Evolutionary conservation across 2,329 filamentous ascomycete genomes (phyloP).

Genomic region (Fusarium sp.): DNA sequence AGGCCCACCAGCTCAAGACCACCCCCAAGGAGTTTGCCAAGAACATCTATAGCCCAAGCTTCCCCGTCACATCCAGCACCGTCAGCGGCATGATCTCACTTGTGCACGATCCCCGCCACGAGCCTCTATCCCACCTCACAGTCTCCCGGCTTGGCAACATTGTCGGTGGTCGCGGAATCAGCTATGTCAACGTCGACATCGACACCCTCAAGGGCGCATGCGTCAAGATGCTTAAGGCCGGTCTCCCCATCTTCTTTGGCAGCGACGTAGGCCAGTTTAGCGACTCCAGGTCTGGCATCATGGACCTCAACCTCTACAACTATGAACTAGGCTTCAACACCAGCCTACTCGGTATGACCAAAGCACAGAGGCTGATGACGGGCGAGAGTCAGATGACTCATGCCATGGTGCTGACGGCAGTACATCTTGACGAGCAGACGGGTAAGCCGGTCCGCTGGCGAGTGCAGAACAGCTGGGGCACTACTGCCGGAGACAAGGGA

Average conservation of each 20-base stretch:
- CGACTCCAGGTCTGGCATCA: slow-evolving; percentile 75
- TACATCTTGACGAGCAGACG: slow-evolving; percentile 75
- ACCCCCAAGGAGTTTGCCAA: slow-evolving; percentile 79
- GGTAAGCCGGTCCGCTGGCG: slow-evolving; percentile 81
- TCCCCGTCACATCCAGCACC: slow-evolving; percentile 69
- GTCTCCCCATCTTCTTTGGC: slow-evolving; percentile 88
- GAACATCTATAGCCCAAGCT: slow-evolving; percentile 71
- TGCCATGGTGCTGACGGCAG: slow-evolving; percentile 90
- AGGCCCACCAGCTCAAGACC: slow-evolving; percentile 70
- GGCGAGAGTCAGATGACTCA: slow-evolving; percentile 90
- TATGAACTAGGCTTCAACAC: slow-evolving; percentile 89
- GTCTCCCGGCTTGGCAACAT: slow-evolving; percentile 86
- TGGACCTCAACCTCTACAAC: slow-evolving; percentile 82
- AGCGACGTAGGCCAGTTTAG: slow-evolving; percentile 88
- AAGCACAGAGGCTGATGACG: slow-evolving; percentile 78
- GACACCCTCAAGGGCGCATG: slow-evolving; percentile 76
- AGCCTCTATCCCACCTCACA: slow-evolving; percentile 77
- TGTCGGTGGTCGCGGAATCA: slow-evolving; percentile 78
- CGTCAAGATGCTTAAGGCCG: slow-evolving; percentile 81
- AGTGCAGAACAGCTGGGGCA: slow-evolving; percentile 89
- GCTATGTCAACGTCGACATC: slow-evolving; percentile 87
- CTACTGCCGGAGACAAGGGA: slow-evolving; percentile 76
- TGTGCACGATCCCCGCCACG: slow-evolving; percentile 86
- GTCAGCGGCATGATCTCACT: slow-evolving; percentile 81
- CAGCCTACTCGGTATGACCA: slow-evolving; percentile 77